phyloP scores from a whole-genome alignment of 306 rosid species.

The Castanopsis chinensis region DNA sequence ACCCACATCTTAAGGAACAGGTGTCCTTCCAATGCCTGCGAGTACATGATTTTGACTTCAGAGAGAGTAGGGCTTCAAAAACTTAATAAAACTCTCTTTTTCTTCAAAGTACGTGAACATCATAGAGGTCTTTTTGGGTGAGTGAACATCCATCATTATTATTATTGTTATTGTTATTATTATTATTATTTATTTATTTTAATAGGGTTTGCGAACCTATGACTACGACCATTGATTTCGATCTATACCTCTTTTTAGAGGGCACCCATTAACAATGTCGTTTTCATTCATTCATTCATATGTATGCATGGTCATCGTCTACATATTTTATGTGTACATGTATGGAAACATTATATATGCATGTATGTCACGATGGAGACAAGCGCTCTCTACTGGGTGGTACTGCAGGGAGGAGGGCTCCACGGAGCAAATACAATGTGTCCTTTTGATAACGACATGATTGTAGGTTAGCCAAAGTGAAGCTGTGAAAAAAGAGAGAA shows the following conservation, averaged over 20 bases:
- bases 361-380: constrained; percentile 20
- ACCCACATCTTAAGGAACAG: too few relatives aligned
- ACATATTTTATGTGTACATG: too few relatives aligned
- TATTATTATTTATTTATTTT: too few relatives aligned
- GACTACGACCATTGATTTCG: neutral
- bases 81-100: neutral
- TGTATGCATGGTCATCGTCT: too few relatives aligned
- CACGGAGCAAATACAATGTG: neutral
- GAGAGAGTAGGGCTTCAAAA: too few relatives aligned
- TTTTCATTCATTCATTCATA: neutral
- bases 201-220: neutral
- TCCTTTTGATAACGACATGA: neutral
- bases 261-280: neutral
- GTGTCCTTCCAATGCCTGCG: too few relatives aligned
- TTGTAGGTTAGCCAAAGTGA: neutral
- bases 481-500: neutral
- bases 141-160: too few relatives aligned
- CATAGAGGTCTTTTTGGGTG: neutral
- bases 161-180: too few relatives aligned
- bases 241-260: neutral
- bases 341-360: too few relatives aligned
- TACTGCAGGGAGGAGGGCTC: neutral
- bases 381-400: neutral
- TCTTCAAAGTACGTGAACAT: neutral
- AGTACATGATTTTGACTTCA: too few relatives aligned